phyloP scores from a whole-genome alignment of 805 yeast genomes.

The Monosporozyma unispora region DNA sequence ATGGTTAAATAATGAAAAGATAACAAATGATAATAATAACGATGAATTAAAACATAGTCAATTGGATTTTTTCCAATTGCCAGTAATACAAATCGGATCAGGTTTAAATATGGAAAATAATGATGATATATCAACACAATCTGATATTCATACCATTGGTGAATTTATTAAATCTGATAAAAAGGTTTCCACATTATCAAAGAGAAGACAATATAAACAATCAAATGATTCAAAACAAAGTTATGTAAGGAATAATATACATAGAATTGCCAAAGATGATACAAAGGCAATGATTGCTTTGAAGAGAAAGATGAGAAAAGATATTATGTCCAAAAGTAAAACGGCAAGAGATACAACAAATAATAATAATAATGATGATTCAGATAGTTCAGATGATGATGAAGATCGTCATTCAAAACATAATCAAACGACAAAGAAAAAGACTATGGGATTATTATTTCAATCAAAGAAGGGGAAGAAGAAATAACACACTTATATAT shows the following conservation, averaged over 20 bases:
- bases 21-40: conserved; percentile 2
- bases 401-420: conserved; percentile 11
- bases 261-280: conserved; percentile 25
- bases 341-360: neutral
- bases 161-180: conserved; percentile 29
- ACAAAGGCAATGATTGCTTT: conserved; percentile 30
- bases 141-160: conserved; percentile 30
- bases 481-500: neutral
- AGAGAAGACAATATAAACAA: conserved; percentile 20
- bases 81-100: conserved; percentile 28
- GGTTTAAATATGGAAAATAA: conserved; percentile 20
- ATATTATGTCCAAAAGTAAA: conserved; percentile 1
- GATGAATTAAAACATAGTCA: conserved; percentile 12
- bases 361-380: neutral
- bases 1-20: conserved; percentile 27
- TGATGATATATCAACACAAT: neutral
- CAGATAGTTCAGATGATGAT: conserved; percentile 8
- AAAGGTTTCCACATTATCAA: conserved; percentile 25
- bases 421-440: conserved; percentile 15
- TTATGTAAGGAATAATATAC: conserved; percentile 12
- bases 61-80: conserved; percentile 23
- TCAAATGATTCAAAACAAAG: conserved; percentile 2
- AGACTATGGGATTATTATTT: conserved; percentile 23
- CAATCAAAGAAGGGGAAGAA: conserved; percentile 12
- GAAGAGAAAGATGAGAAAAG: conserved; percentile 27